Evolutionary conservation across 2,329 filamentous ascomycete genomes (phyloP).

Genomic region (Ascomycota sp.): DNA sequence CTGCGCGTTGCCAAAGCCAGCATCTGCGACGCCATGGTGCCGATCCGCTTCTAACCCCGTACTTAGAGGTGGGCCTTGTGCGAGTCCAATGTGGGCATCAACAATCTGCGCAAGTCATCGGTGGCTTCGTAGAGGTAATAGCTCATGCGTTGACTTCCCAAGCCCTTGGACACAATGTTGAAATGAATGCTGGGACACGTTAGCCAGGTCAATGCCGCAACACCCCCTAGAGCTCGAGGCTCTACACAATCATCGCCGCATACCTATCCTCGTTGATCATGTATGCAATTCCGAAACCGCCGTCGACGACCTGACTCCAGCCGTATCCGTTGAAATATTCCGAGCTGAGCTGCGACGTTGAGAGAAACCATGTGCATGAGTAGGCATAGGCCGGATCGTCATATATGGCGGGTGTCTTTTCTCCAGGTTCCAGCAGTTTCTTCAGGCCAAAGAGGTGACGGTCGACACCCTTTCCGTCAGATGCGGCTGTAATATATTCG

Average conservation of each 20-base stretch:
- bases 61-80: slow-evolving; percentile 70
- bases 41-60: no score
- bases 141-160: slow-evolving; percentile 82
- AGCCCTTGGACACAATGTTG: slow-evolving; percentile 84
- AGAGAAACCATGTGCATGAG: slow-evolving; percentile 73
- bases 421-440: slow-evolving; percentile 60
- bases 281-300: slow-evolving; percentile 91
- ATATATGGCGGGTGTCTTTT: slow-evolving; percentile 65
- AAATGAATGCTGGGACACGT: slow-evolving; percentile 55
- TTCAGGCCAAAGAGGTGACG: slow-evolving; percentile 93
- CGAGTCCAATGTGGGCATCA: slow-evolving; percentile 55
- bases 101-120: slow-evolving; percentile 65
- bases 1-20: no score
- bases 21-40: no score
- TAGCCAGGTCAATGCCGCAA: background rate
- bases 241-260: slow-evolving; percentile 1
- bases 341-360: slow-evolving; percentile 69
- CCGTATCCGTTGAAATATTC: slow-evolving; percentile 99
- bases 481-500: slow-evolving; percentile 75
- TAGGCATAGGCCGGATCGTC: slow-evolving; percentile 71
- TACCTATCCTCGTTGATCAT: slow-evolving; percentile 99
- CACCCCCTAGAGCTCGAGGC: no score
- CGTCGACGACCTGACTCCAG: slow-evolving; percentile 93
- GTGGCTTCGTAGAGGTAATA: slow-evolving; percentile 90
- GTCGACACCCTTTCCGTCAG: slow-evolving; percentile 83